These are phyloP conservation scores for Glebionis coronaria DNA, from an alignment of 129 eudicot species.

Conservation along the genomic window DNA sequence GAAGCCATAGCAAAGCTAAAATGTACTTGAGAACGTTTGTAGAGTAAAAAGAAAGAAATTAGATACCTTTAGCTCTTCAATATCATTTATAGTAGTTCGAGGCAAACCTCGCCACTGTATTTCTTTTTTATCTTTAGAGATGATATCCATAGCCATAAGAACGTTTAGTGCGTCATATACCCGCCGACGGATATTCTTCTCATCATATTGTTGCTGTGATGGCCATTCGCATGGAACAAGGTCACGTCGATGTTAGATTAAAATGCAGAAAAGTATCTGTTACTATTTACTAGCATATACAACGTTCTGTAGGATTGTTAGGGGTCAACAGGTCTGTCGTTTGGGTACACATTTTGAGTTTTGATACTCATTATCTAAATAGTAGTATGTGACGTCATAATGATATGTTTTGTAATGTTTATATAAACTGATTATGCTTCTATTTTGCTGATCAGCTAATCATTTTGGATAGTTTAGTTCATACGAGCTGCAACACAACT, in stretches of 20 bases:
- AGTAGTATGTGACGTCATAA: too few species aligned
- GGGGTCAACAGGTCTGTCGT: too few species aligned
- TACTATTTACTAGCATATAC: not conserved
- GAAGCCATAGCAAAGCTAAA: conserved; percentile 2
- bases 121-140: conserved; percentile 73
- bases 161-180: conserved; percentile 79
- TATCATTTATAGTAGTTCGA: conserved; percentile 43
- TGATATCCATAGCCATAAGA: conserved; percentile 90
- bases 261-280: not conserved
- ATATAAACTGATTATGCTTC: not conserved
- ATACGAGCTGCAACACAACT: too few species aligned
- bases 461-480: too few species aligned
- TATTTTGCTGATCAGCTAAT: too few species aligned
- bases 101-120: conserved; percentile 63
- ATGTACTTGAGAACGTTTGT: conserved; percentile 2
- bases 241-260: not conserved
- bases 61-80: conserved; percentile 68
- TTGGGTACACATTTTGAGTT: too few species aligned
- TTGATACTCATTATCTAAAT: too few species aligned
- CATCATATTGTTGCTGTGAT: conserved; percentile 57
- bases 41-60: conserved; percentile 5
- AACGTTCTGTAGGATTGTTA: not conserved
- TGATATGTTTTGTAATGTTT: not conserved
- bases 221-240: not conserved
- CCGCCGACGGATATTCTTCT: conserved; percentile 78